Conservation (phyloP, 2,329 filamentous ascomycete genomes). For the Diplodia intermedia region DNA sequence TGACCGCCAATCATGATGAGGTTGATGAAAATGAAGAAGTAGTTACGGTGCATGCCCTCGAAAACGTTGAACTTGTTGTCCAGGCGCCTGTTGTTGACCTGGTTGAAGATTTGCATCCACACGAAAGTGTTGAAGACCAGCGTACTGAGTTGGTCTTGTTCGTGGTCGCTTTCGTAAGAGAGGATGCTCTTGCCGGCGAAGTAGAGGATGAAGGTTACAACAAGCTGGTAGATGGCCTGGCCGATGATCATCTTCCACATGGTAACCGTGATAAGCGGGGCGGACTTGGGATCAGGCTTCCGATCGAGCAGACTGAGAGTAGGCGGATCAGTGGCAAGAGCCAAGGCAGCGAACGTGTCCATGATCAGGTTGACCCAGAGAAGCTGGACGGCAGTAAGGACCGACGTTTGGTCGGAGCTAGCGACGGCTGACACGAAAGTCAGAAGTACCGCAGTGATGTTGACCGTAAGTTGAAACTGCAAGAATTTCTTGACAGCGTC, state of each 20-base stretch:
- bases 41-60: conserved; percentile 83
- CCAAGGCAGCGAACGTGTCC: conserved; percentile 85
- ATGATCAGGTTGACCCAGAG: conserved; percentile 96
- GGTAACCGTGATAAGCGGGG: conserved; percentile 82
- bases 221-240: conserved; percentile 78
- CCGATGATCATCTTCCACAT: conserved; percentile 76
- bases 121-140: conserved; percentile 98
- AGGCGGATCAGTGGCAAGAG: conserved; percentile 84
- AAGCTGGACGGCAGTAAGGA: conserved; percentile 84
- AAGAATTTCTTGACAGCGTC: conserved; percentile 71
- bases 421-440: conserved; percentile 84
- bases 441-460: conserved; percentile 81
- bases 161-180: conserved; percentile 58
- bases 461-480: conserved; percentile 78
- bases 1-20: conserved; percentile 87
- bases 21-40: conserved; percentile 88
- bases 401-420: conserved; percentile 72
- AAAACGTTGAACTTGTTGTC: conserved; percentile 97
- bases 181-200: conserved; percentile 72
- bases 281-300: conserved; percentile 81
- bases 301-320: conserved; percentile 80
- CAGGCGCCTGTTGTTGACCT: conserved; percentile 93
- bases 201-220: conserved; percentile 72
- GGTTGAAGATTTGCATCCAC: conserved; percentile 99
- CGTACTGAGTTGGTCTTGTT: conserved; percentile 67